Evolutionary conservation across 495 filamentous ascomycete genomes (phyloP).

Genomic region (Tuber microsphaerosporum): DNA sequence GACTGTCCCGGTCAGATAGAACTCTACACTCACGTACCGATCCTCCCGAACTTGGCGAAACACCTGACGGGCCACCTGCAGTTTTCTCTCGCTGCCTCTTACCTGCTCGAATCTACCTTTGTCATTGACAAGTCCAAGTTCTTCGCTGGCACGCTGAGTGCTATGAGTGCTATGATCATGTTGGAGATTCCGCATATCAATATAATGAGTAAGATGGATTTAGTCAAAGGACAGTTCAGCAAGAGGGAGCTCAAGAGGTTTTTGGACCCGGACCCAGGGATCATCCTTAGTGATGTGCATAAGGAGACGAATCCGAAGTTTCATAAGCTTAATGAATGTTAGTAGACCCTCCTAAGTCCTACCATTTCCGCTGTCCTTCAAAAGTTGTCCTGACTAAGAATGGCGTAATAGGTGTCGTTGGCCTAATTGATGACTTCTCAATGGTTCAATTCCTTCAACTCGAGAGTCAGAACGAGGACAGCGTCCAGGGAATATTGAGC

Average conservation of each 20-base stretch:
- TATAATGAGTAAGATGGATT: slow-evolving; percentile 92
- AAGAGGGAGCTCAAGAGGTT: slow-evolving; percentile 81
- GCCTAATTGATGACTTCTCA: slow-evolving; percentile 89
- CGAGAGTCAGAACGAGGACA: slow-evolving; percentile 87
- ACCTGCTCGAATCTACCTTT: slow-evolving; percentile 91
- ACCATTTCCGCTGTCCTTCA: not conserved
- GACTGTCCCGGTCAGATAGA: slow-evolving; percentile 99
- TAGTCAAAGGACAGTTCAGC: slow-evolving; percentile 73
- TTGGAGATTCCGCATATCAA: slow-evolving; percentile 93
- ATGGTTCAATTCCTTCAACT: slow-evolving; percentile 93
- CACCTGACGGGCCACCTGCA: slow-evolving; percentile 74
- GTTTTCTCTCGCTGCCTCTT: slow-evolving; percentile 87
- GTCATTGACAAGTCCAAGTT: slow-evolving; percentile 92
- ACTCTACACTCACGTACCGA: slow-evolving; percentile 92
- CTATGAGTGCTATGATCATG: slow-evolving; percentile 98
- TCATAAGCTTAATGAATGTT: slow-evolving; percentile 41
- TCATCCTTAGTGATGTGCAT: slow-evolving; percentile 39
- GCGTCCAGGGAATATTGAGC: slow-evolving; percentile 80
- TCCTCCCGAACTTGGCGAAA: slow-evolving; percentile 75
- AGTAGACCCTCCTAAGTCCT: not conserved
- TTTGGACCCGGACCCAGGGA: slow-evolving; percentile 67
- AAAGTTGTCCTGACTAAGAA: not conserved
- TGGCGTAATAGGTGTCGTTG: slow-evolving; percentile 60
- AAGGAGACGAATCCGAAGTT: slow-evolving; percentile 41
- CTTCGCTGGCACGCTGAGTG: slow-evolving; percentile 88